These are phyloP conservation scores for Linderniella brevidens DNA, from an alignment of 257 asterid genomes.

Conservation along the genomic window DNA sequence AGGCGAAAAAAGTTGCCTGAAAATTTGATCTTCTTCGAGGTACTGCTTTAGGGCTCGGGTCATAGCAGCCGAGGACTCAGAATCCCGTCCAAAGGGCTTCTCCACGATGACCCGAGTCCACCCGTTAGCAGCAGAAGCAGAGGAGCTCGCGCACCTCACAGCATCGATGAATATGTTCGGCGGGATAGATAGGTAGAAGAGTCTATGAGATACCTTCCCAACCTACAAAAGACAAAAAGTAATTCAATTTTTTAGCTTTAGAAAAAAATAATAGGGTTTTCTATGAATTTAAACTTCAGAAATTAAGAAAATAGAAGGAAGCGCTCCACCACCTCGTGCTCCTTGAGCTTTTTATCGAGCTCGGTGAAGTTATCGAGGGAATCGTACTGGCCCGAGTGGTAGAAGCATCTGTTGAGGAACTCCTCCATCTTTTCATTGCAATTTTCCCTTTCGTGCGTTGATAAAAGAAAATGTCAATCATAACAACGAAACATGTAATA, in stretches of 20 bases:
- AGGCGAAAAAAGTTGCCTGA: conserved; percentile 26
- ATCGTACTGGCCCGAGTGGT: conserved; percentile 85
- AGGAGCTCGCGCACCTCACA: conserved; percentile 75
- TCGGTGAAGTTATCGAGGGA: conserved; percentile 49
- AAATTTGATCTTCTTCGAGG: conserved; percentile 81
- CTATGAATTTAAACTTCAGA: neutral
- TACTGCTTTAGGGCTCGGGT: conserved; percentile 71
- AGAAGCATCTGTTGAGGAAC: conserved; percentile 72
- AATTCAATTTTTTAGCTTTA: neutral
- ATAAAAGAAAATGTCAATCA: no score
- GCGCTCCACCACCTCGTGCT: conserved; percentile 53
- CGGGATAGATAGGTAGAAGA: conserved; percentile 86
- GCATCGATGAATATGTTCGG: conserved; percentile 85
- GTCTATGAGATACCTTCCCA: conserved; percentile 67
- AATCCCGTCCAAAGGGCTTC: conserved; percentile 96
- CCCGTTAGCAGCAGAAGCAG: conserved; percentile 74
- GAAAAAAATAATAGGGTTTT: conserved; percentile 2
- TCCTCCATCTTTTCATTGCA: conserved; percentile 89
- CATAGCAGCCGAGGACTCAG: conserved; percentile 87
- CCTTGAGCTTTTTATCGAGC: conserved; percentile 60
- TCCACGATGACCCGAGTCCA: conserved; percentile 99
- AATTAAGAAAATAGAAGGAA: neutral
- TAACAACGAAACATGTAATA: conserved; percentile 11
- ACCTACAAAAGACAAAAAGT: conserved; percentile 27
- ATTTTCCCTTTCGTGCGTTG: conserved; percentile 35